Percentiles rank a stretch among this genome's conserved stretches.
Conservation (phyloP, 2,329 filamentous ascomycete species). For the Aspergillus japonicus region DNA sequence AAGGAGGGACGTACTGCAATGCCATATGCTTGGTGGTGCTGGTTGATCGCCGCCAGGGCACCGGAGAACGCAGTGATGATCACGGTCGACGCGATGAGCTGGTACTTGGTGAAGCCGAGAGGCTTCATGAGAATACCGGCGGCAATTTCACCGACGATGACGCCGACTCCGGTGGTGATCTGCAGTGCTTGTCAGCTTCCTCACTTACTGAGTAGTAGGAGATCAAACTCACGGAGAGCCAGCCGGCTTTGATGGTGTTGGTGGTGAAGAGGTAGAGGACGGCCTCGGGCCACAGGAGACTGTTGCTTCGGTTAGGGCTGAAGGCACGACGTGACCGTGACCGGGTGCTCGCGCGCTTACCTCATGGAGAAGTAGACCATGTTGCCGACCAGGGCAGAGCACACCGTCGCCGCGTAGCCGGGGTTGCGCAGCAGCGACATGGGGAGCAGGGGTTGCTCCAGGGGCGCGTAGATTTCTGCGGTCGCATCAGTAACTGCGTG, state of each 20-base stretch:
- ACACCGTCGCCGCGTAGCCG: slow-evolving; percentile 1
- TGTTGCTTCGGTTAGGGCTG: neutral
- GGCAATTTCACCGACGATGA: slow-evolving; percentile 1
- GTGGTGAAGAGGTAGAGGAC: slow-evolving; percentile 1
- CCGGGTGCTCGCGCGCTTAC: neutral
- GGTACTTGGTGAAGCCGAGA: slow-evolving; percentile 1
- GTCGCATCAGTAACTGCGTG: neutral
- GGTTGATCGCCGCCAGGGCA: slow-evolving; percentile 3
- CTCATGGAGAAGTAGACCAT: slow-evolving; percentile 8
- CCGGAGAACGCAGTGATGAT: slow-evolving; percentile 6
- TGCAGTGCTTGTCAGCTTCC: neutral
- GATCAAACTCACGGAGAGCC: neutral
- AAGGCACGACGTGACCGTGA: too few species aligned
- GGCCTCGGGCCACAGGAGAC: slow-evolving; percentile 2
- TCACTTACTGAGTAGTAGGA: too few species aligned
- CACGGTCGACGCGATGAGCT: neutral
- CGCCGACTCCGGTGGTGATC: slow-evolving; percentile 3
- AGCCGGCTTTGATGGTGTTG: slow-evolving; percentile 1
- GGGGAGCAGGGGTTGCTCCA: slow-evolving; percentile 1
- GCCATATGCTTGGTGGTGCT: neutral
- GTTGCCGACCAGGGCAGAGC: slow-evolving; percentile 4
- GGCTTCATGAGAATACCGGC: slow-evolving; percentile 2
- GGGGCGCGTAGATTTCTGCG: slow-evolving; percentile 3
- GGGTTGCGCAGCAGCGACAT: slow-evolving; percentile 4
- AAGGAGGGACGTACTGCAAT: neutral